These are phyloP conservation scores for Smittium culicis DNA, from an alignment of 371 early-diverging fungal genomes.

Conservation along the genomic window DNA sequence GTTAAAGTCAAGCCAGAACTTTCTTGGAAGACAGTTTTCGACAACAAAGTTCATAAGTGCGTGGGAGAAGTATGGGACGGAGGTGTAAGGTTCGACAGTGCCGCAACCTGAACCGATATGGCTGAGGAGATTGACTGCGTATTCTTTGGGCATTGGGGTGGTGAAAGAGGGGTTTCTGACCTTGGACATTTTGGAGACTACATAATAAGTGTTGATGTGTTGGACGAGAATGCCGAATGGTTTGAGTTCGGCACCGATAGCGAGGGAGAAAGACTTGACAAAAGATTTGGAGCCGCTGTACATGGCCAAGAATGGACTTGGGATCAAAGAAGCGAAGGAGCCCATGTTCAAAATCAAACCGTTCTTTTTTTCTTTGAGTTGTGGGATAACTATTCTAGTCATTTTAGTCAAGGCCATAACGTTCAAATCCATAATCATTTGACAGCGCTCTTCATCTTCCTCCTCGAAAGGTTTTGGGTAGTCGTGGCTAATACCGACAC, in stretches of 20 bases:
- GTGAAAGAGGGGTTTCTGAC: constrained; percentile 57
- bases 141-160: constrained; percentile 68
- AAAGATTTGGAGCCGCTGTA: constrained; percentile 94
- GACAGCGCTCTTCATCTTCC: constrained; percentile 47
- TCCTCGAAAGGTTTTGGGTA: constrained; percentile 70
- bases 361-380: constrained; percentile 50
- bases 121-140: constrained; percentile 55
- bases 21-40: constrained; percentile 42
- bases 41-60: constrained; percentile 61
- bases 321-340: constrained; percentile 77
- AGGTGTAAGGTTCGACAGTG: constrained; percentile 44
- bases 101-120: constrained; percentile 68
- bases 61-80: constrained; percentile 71
- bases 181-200: constrained; percentile 86
- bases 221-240: constrained; percentile 65
- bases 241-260: constrained; percentile 72
- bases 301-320: constrained; percentile 75
- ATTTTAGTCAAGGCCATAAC: constrained; percentile 67
- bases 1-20: constrained; percentile 50
- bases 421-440: constrained; percentile 78
- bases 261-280: constrained; percentile 76
- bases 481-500: constrained; percentile 84
- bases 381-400: constrained; percentile 68
- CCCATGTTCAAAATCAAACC: constrained; percentile 91
- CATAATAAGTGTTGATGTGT: constrained; percentile 85